A percentile compares a stretch with the other conserved stretches of the same genome.
These are phyloP conservation scores for Ganoderma sp. DNA, from an alignment of 1,284 basidiomycete species.

Conservation along the genomic window DNA sequence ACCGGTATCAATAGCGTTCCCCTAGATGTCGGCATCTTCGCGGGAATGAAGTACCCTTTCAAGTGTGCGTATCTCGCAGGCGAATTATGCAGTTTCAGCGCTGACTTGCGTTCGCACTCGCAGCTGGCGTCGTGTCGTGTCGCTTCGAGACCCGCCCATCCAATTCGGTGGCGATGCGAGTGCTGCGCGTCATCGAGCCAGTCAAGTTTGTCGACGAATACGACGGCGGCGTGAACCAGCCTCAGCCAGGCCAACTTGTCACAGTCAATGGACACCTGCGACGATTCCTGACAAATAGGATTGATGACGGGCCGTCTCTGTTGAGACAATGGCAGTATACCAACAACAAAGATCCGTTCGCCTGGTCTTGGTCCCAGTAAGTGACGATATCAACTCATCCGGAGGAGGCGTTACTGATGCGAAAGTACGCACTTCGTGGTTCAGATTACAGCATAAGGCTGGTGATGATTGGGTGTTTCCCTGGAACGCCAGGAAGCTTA, in stretches of 20 bases:
- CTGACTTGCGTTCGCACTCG: not conserved
- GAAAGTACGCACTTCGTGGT: not conserved
- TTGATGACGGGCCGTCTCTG: not conserved
- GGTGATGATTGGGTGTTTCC: not conserved
- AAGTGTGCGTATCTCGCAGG: slow-evolving; percentile 10
- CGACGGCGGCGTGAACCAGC: not conserved
- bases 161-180: slow-evolving; percentile 8
- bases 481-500: not conserved
- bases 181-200: slow-evolving; percentile 24
- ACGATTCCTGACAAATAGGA: not conserved
- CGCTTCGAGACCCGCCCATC: not conserved
- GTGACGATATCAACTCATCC: not conserved
- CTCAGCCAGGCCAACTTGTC: not conserved
- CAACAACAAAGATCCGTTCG: not conserved
- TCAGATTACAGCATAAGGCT: not conserved
- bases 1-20: not conserved
- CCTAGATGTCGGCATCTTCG: not conserved
- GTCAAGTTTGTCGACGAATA: slow-evolving; percentile 12
- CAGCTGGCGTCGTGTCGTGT: slow-evolving; percentile 16
- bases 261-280: not conserved
- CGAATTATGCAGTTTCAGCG: not conserved
- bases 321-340: not conserved
- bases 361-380: slow-evolving; percentile 4
- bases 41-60: slow-evolving; percentile 6
- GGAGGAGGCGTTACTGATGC: not conserved